phyloP scores from a whole-genome alignment of 768 basidiomycete genomes.

The Mycena floridula region DNA sequence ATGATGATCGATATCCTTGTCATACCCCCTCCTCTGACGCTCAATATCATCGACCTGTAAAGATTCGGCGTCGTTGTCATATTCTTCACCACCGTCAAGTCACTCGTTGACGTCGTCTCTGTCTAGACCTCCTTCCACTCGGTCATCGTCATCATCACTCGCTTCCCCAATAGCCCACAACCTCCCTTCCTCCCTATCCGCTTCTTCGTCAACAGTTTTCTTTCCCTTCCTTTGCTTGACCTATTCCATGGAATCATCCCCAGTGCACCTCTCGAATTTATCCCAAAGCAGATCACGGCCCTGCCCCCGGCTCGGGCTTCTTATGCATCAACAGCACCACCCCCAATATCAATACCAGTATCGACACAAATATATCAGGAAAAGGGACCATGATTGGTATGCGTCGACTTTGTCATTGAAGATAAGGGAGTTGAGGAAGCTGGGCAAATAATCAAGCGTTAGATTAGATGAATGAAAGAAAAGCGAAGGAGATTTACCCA shows the following conservation, averaged over 20 bases:
- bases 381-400: slow-evolving; percentile 85
- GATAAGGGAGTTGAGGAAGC: slow-evolving; percentile 60
- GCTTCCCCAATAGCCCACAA: slow-evolving; percentile 72
- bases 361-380: slow-evolving; percentile 84
- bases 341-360: slow-evolving; percentile 80
- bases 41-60: too few species aligned
- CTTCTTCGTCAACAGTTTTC: slow-evolving; percentile 25
- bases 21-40: too few species aligned
- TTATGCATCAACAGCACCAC: slow-evolving; percentile 91
- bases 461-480: slow-evolving; percentile 20
- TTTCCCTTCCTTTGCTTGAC: too few species aligned
- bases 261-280: slow-evolving; percentile 16
- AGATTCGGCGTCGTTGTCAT: too few species aligned
- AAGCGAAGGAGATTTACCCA: slow-evolving; percentile 55
- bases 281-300: slow-evolving; percentile 21
- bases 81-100: too few species aligned
- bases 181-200: slow-evolving; percentile 36
- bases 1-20: slow-evolving; percentile 39
- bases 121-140: too few species aligned
- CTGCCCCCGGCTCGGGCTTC: slow-evolving; percentile 59
- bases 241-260: too few species aligned
- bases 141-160: slow-evolving; percentile 61
- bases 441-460: slow-evolving; percentile 12
- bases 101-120: too few species aligned
- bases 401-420: slow-evolving; percentile 84